Evolutionary conservation across 2,329 filamentous ascomycete species (phyloP).

Genomic region (Paracoccidioides lutzii): DNA sequence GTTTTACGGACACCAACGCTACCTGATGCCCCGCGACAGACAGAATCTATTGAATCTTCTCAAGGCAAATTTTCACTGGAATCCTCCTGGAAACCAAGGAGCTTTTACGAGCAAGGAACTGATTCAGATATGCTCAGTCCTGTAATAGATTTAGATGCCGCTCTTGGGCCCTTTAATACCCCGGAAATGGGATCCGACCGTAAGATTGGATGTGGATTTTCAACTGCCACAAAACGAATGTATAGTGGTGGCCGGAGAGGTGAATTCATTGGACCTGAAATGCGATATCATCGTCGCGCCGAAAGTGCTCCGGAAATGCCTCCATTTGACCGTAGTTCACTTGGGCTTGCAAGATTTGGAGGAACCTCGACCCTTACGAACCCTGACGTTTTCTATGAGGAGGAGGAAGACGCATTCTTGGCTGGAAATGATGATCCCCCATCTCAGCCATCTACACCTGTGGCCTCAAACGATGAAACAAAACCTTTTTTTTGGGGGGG

Average conservation of each 20-base stretch:
- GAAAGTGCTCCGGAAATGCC: conserved; percentile 39
- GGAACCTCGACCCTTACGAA: conserved; percentile 28
- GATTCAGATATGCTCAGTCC: conserved; percentile 58
- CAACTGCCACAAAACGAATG: conserved; percentile 31
- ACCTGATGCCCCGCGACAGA: conserved; percentile 19
- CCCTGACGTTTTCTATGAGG: conserved; percentile 38
- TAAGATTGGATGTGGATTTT: conserved; percentile 25
- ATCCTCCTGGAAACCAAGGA: conserved; percentile 30
- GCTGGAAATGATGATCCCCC: conserved; percentile 15
- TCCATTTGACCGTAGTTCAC: conserved; percentile 32
- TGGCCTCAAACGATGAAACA: not conserved
- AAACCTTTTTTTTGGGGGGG: not conserved
- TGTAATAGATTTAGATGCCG: conserved; percentile 89
- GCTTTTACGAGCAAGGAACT: conserved; percentile 30
- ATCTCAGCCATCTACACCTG: not conserved
- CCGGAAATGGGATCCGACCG: conserved; percentile 28
- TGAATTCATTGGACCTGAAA: conserved; percentile 36
- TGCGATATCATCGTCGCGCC: conserved; percentile 37
- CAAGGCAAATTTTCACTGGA: conserved; percentile 19
- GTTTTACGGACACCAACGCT: conserved; percentile 34
- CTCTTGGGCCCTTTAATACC: conserved; percentile 83
- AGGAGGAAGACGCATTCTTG: conserved; percentile 38
- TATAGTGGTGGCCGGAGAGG: conserved; percentile 37
- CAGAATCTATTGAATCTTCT: conserved; percentile 9
- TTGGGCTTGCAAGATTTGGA: conserved; percentile 26